Evolutionary conservation across 2,329 filamentous ascomycete genomes (phyloP), one percentile per base, ranked within the genome.

Genomic region (Fusarium sp.): DNA sequence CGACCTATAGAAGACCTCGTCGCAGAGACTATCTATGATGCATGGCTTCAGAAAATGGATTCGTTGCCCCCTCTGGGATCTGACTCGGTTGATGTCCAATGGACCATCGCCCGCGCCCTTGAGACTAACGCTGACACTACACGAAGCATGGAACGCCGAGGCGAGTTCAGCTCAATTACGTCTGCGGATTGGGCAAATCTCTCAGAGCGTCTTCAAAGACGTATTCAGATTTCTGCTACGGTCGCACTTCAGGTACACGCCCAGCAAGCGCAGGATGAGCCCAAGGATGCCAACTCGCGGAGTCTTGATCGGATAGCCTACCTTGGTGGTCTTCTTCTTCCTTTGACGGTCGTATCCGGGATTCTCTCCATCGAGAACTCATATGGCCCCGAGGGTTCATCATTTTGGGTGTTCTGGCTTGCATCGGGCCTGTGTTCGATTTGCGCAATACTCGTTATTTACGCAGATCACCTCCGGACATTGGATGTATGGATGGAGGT

Each of bases 321-420:
- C 71, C 77, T 86, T 13, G 84, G 83, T 47, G 84, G 83, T 0
- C 71, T 85, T 2, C 74, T 86, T 7, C 77, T 85, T 1, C 84
- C 84, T 3, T 71, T 85, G 19, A 82, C 81, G 6, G 77, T 86
- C 15, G 80, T 86, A 6, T 81, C 83, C 0, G 78, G 81, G 14
- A 77, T 86, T 10, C 75, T 86, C 15, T 81, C 81, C 15, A 85
- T 86, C 75, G 78, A 80, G 28, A 81, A 81, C 9, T 72, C 78
- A 1, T 86, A 80, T 65, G 79, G 79, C 0, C 83, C 84, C 0
- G 77, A 75, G n/a, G 77, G 77, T 1, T 32, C 64, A 17, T 72
- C 73, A 19, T 85, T 85, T 72, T 86, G 78, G 78, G 78, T 86
- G 0, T 86, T 84, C 60, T 86, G 84, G 84, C 79, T 79, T 2